Evolutionary conservation across 192 early-diverging fungal species (phyloP), one percentile per base, ranked within the genome.

Genomic region (Coemansia guatemalensis): DNA sequence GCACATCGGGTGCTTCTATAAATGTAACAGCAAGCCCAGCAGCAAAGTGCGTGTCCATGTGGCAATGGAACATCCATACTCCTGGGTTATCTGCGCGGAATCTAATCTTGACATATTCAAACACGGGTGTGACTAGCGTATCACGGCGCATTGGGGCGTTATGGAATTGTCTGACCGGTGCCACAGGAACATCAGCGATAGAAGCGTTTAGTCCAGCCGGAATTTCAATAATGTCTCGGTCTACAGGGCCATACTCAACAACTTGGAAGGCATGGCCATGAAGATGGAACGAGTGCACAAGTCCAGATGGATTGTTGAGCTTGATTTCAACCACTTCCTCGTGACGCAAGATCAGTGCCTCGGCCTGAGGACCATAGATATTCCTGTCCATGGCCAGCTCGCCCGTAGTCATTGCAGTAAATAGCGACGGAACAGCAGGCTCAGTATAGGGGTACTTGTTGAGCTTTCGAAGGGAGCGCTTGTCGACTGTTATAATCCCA

Each of bases 51-150:
- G 63, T 64, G n/a, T 74, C 72, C 41, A 70, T 62, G 70, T 93
- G 93, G 74, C 93, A 95, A 72, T 93, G 93, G 74, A 93, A 82
- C 49, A 88, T 60, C 90, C 90, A 95, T 17, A 84, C 80, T 23
- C 92, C 93, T 9, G 90, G 89, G 73, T 93, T 93, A 70, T 92
- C 87, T 9, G 89, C 88, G 18, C 80, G 48, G 68, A 91, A 90
- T 8, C 91, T 78, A 54, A 95, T 72, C 23, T 85, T 83, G 30
- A 82, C 78, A 61, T 86, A 88, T 29, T 84, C 61, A 55, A 78
- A 58, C 23, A 60, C 68, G 9, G 85, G 87, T 0, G 92, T 67
- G 5, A 82, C 63, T 11, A 93, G 73, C 6, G 86, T 88, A 63
- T 95, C 93, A 55, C 93, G 84, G 17, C 84, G 75, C 12, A 86